These are phyloP conservation scores for Fusarium nodosum DNA, from an alignment of 2,329 filamentous ascomycete genomes.

Conservation along the genomic window DNA sequence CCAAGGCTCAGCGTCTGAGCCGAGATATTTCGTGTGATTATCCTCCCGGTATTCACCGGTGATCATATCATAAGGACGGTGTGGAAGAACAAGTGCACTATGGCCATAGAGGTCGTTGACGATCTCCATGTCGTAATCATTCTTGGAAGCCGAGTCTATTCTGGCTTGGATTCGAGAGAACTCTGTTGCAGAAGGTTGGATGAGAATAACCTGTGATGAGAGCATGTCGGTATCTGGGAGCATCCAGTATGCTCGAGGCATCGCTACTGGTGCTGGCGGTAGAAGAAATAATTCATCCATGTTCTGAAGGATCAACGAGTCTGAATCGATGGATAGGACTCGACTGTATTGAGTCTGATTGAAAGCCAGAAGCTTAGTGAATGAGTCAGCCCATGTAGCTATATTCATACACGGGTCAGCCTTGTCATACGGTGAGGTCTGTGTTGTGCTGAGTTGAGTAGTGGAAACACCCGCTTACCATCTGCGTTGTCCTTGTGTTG, in stretches of 20 bases:
- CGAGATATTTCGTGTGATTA: conserved; percentile 61
- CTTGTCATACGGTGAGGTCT: background rate
- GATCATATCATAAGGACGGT: conserved; percentile 72
- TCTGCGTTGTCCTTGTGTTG: conserved; percentile 54
- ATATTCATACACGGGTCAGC: background rate
- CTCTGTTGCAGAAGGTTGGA: conserved; percentile 69
- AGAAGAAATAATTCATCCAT: conserved; percentile 81
- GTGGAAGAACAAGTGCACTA: conserved; percentile 72
- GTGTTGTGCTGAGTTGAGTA: background rate
- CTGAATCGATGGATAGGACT: conserved; percentile 69
- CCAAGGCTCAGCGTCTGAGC: conserved; percentile 65
- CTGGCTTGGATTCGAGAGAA: conserved; percentile 56
- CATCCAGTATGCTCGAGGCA: conserved; percentile 80
- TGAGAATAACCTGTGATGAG: conserved; percentile 70
- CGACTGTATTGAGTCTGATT: conserved; percentile 71
- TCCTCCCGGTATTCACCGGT: conserved; percentile 72
- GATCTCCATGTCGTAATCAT: conserved; percentile 75
- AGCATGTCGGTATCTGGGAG: conserved; percentile 65
- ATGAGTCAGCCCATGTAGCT: conserved; percentile 73
- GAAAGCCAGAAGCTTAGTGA: conserved; percentile 78
- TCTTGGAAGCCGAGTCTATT: conserved; percentile 43
- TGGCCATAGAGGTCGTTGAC: conserved; percentile 72
- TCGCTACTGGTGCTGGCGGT: conserved; percentile 71
- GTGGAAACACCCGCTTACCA: conserved; percentile 45
- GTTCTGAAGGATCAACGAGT: conserved; percentile 70